Base-by-base conservation (phyloP, 2,329 filamentous ascomycete genomes). In the Dichotomopilus funicola region DNA sequence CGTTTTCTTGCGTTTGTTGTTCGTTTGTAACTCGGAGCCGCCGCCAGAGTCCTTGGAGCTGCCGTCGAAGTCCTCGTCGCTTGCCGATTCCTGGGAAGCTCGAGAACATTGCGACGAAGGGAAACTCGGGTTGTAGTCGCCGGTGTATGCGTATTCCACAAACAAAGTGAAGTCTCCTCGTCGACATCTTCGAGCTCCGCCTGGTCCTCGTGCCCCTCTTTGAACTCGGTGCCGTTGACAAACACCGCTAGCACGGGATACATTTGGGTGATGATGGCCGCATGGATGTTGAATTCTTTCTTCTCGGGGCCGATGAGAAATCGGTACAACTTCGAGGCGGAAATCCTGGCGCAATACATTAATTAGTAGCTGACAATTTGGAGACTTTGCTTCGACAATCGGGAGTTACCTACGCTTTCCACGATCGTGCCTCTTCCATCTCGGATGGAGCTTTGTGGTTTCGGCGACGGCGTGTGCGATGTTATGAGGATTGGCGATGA, bases 71-170 rank as follows among this genome's bases (percentile, higher is more conserved):
- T 27, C 19, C 19, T 27, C 19, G 19, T 2, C 2, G 19, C 19
- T 27, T 27, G 19, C 19, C 19, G 19, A 2, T 27, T 27, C 19
- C 19, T 3, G 19, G 3, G 19, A 2, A 27, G 19, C 19, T 27
- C 2, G 19, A 2, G 19, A 3, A 3, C 2, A 27, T 27, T 27
- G 19, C 3, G 19, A 64, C 38, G 72, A 50, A 49, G 73, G 57
- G 12, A 12, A 40, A 2, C 12, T 12, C 12, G 9, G 37, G 8
- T 40, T 40, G 37, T 78, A 78, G 52, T 76, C 68, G 8, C 75
- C 73, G 0, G 72, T 77, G 56, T 78, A 79, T 10, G 74, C 74
- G 67, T 73, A 78, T 58, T 78, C 71, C 58, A 70, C 73, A 60
- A 79, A 78, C 1, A 71, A 71, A 34, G 73, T 66, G 56, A 78